Base-by-base conservation (phyloP, 805 yeast species). In the Yamadazyma akitaensis region DNA sequence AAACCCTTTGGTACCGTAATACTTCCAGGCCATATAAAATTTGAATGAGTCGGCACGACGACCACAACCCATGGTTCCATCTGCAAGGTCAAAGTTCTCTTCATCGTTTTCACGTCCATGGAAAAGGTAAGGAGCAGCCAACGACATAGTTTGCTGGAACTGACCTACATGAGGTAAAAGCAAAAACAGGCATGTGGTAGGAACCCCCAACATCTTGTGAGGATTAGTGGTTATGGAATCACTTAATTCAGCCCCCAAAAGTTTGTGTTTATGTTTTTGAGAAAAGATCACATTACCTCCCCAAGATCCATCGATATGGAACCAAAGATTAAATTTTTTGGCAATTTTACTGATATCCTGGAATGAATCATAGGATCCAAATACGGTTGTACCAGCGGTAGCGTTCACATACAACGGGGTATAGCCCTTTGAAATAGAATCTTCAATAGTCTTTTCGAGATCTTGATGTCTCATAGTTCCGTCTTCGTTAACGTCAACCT, bases 61-160 rank as follows among this genome's bases (percentile, higher is more conserved):
- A 12, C 96, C 96, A 61, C 96, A 88, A 8, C 95, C 96, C 91
- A 88, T 83, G 2, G 96, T 88, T 12, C 94, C 95, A 61, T 86
- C 92, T 0, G 92, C 96, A 46, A 88, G 75, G 55, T 88, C 96
- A 58, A 71, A 85, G 62, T 78, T 81, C 21, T 77, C 85, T 3
- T 70, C 78, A n/a, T 67, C 62, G 46, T 73, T 72, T 40, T 70
- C 73, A 19, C 73, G 55, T 5, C 75, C 74, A 59, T 88, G 96
- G 75, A 87, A 88, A 37, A 88, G 67, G 60, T 88, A 88, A 4
- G 94, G 94, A 0, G 96, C 96, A 28, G 75, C 69, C 42, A 88
- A 68, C 2, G 95, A 84, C 70, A 86, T 87, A 12, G 95, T 84
- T 40, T 75, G 74, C 54, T 82, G 85, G 67, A 88, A 85, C 4